Conservation (phyloP, 2,329 filamentous ascomycete genomes). For the Trichoderma afroharzianum region DNA sequence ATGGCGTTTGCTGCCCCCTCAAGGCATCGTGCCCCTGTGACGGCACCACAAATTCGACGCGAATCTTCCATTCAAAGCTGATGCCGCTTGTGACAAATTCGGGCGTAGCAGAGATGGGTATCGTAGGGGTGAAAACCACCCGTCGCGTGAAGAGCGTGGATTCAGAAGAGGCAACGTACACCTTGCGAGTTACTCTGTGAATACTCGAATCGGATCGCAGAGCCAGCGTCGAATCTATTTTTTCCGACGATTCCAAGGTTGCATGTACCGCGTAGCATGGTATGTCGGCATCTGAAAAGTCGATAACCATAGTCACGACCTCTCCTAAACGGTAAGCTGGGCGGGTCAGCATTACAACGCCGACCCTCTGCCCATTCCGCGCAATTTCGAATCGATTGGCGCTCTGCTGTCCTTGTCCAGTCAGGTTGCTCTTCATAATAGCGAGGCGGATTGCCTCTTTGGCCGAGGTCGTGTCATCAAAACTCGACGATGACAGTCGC, state of each 20-base stretch:
- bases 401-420: constrained; percentile 66
- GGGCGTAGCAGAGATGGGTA: constrained; percentile 79
- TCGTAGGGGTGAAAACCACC: constrained; percentile 75
- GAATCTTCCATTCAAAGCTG: constrained; percentile 80
- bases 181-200: constrained; percentile 77
- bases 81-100: constrained; percentile 90
- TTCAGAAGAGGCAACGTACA: constrained; percentile 75
- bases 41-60: constrained; percentile 89
- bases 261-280: constrained; percentile 83
- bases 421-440: constrained; percentile 76
- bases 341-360: constrained; percentile 81
- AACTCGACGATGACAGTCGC: constrained; percentile 43
- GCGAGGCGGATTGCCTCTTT: constrained; percentile 90
- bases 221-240: constrained; percentile 74
- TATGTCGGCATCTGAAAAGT: constrained; percentile 74
- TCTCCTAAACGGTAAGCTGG: constrained; percentile 89
- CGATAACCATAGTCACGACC: constrained; percentile 75
- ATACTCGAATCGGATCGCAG: constrained; percentile 83
- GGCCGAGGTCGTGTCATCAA: constrained; percentile 57
- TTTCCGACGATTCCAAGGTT: constrained; percentile 82
- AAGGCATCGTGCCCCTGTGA: constrained; percentile 37
- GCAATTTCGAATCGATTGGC: constrained; percentile 95
- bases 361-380: constrained; percentile 85
- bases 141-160: constrained; percentile 77
- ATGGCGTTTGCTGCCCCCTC: constrained; percentile 23